Conservation (phyloP, 805 yeast genomes). For the Kuraishia ogatae region DNA sequence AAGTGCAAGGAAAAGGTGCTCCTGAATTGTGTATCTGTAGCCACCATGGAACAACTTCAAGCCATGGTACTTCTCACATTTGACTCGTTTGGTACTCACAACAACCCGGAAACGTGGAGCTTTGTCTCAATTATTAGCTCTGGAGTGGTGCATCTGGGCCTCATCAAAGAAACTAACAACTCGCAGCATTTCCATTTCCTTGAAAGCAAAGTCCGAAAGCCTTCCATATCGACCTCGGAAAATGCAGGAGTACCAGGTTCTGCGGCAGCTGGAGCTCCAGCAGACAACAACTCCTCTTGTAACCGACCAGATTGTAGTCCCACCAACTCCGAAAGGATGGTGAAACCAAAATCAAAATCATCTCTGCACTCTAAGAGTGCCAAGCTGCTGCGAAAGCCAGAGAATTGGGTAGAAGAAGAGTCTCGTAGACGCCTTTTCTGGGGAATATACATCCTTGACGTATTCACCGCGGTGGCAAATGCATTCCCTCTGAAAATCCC, state of each 20-base stretch:
- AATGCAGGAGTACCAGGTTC: background rate
- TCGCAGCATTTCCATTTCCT: slow-evolving; percentile 7
- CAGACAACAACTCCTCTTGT: background rate
- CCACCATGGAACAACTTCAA: slow-evolving; percentile 15
- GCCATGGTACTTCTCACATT: slow-evolving; percentile 16
- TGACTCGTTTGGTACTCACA: slow-evolving; percentile 14
- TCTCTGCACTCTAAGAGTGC: slow-evolving; percentile 13
- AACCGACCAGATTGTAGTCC: background rate
- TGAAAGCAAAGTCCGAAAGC: slow-evolving; percentile 4
- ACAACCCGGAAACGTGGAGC: slow-evolving; percentile 17
- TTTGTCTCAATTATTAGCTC: slow-evolving; percentile 13
- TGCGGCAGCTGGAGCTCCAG: background rate
- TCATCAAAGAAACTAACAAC: slow-evolving; percentile 7
- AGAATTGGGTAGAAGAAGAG: slow-evolving; percentile 29
- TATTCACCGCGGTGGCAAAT: slow-evolving; percentile 26
- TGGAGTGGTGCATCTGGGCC: slow-evolving; percentile 13
- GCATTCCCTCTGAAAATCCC: slow-evolving; percentile 20
- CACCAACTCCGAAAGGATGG: background rate
- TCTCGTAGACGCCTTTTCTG: slow-evolving; percentile 23
- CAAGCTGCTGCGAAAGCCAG: slow-evolving; percentile 13
- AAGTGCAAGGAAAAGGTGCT: slow-evolving; percentile 13
- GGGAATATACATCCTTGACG: slow-evolving; percentile 27
- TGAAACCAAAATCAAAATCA: background rate
- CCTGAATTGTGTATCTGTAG: slow-evolving; percentile 11
- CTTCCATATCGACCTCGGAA: slow-evolving; percentile 4